phyloP scores from a whole-genome alignment of 306 rosid genomes.

The Ormosia emarginata region DNA sequence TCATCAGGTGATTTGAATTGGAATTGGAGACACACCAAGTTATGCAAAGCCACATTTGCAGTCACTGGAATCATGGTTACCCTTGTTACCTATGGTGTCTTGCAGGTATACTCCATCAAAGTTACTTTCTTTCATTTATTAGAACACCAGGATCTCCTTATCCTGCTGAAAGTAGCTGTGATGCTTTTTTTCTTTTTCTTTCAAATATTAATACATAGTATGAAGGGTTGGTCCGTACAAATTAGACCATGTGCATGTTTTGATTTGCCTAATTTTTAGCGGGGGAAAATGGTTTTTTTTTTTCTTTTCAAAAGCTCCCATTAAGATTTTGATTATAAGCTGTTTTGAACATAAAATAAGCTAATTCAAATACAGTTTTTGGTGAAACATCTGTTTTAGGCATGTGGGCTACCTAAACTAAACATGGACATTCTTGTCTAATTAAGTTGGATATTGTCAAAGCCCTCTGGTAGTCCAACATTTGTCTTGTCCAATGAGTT shows the following conservation, averaged over 20 bases:
- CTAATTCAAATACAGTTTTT: not conserved
- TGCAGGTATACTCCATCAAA: conserved; percentile 51
- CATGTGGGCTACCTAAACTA: not conserved
- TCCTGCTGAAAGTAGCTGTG: not conserved
- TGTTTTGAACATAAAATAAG: too few species aligned
- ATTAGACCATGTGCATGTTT: not conserved
- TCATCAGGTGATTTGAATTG: not conserved
- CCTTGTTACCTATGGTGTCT: conserved; percentile 88
- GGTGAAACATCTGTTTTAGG: not conserved
- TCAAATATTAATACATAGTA: not conserved
- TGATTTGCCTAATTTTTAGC: too few species aligned
- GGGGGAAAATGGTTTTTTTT: too few species aligned
- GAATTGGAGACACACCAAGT: conserved; percentile 36
- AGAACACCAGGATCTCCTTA: not conserved
- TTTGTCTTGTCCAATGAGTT: not conserved
- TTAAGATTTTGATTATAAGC: too few species aligned
- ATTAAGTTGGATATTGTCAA: not conserved
- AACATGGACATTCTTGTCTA: not conserved
- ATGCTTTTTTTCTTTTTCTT: not conserved
- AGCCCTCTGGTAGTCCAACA: not conserved
- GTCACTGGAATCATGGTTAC: conserved; percentile 89
- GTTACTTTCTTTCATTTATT: too few species aligned
- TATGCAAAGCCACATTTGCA: conserved; percentile 65
- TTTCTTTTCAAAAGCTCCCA: too few species aligned
- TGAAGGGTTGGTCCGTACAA: not conserved